These are phyloP conservation scores for Nakazawaea sp. DNA, from an alignment of 805 yeast genomes.

Conservation along the genomic window DNA sequence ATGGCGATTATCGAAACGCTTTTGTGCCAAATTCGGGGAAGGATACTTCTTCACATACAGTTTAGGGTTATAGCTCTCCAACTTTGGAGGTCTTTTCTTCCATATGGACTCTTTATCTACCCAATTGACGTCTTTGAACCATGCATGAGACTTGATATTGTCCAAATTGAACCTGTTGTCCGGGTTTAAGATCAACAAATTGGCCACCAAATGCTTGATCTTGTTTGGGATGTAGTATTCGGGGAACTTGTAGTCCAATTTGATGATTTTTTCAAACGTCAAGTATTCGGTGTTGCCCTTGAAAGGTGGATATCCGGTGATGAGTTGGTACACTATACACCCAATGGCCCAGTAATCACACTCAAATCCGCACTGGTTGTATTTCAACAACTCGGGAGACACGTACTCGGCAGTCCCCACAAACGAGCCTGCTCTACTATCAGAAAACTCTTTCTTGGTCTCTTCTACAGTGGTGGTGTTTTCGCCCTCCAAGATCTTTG, in stretches of 20 bases:
- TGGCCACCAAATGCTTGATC: constrained; percentile 60
- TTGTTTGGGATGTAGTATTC: constrained; percentile 53
- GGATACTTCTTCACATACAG: constrained; percentile 14
- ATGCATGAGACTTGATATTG: constrained; percentile 58
- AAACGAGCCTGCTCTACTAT: constrained; percentile 58
- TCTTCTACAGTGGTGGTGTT: not conserved
- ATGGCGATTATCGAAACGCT: constrained; percentile 4
- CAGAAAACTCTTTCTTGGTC: constrained; percentile 23
- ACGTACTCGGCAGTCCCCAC: constrained; percentile 88
- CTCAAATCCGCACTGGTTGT: constrained; percentile 75
- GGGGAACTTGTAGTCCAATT: constrained; percentile 66
- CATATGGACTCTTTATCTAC: constrained; percentile 57
- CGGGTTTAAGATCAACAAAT: constrained; percentile 68
- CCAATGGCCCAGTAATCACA: constrained; percentile 95
- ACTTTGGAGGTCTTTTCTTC: constrained; percentile 59
- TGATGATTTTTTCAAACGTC: constrained; percentile 84
- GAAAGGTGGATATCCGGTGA: constrained; percentile 84
- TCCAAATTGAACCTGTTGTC: constrained; percentile 50
- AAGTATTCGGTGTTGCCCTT: constrained; percentile 80
- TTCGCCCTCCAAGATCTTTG: constrained; percentile 56
- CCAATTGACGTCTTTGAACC: constrained; percentile 70
- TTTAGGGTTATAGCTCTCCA: constrained; percentile 55
- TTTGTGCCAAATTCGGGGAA: constrained; percentile 15
- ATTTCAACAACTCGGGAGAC: constrained; percentile 75
- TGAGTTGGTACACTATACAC: constrained; percentile 77